These are phyloP conservation scores for Penicillium corylophilum DNA, from an alignment of 2,329 filamentous ascomycete genomes.

Conservation along the genomic window DNA sequence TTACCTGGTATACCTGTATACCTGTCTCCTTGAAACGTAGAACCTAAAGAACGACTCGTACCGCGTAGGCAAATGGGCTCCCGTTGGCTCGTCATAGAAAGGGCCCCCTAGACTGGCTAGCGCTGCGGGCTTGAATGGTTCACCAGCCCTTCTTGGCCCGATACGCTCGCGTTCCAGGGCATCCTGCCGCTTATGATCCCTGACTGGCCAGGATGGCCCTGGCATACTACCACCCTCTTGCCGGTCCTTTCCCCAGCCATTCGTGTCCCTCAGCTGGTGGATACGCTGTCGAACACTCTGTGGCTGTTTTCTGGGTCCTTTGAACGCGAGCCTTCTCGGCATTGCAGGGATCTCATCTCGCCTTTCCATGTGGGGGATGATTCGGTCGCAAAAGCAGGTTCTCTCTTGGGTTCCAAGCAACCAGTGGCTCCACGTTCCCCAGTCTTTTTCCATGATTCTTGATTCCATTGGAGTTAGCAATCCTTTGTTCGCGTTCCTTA, in stretches of 20 bases:
- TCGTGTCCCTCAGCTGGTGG: slow-evolving; percentile 18
- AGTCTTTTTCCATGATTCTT: slow-evolving; percentile 11
- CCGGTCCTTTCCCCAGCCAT: slow-evolving; percentile 6
- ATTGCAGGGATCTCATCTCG: slow-evolving; percentile 21
- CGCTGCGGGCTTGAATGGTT: slow-evolving; percentile 17
- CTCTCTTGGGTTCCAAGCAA: slow-evolving; percentile 5
- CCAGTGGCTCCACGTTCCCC: slow-evolving; percentile 15
- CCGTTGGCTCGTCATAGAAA: slow-evolving; percentile 19
- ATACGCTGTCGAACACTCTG: slow-evolving; percentile 1
- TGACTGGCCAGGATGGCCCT: slow-evolving; percentile 32
- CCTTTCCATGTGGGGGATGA: slow-evolving; percentile 22
- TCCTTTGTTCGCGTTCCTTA: not conserved
- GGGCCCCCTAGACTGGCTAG: slow-evolving; percentile 16
- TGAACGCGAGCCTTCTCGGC: slow-evolving; percentile 21
- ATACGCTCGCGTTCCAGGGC: slow-evolving; percentile 32
- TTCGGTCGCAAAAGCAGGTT: slow-evolving; percentile 24
- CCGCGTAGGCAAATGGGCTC: slow-evolving; percentile 12
- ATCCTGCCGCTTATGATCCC: slow-evolving; percentile 19
- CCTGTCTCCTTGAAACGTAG: not conserved
- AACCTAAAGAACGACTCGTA: slow-evolving; percentile 19
- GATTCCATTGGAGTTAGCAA: slow-evolving; percentile 8
- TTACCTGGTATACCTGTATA: no score
- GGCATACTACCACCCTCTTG: slow-evolving; percentile 23
- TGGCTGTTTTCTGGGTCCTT: not conserved
- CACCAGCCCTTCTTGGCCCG: slow-evolving; percentile 10